Evolutionary conservation across 176 grass and related monocot species (phyloP).

Genomic region (Saccharum spontaneum): DNA sequence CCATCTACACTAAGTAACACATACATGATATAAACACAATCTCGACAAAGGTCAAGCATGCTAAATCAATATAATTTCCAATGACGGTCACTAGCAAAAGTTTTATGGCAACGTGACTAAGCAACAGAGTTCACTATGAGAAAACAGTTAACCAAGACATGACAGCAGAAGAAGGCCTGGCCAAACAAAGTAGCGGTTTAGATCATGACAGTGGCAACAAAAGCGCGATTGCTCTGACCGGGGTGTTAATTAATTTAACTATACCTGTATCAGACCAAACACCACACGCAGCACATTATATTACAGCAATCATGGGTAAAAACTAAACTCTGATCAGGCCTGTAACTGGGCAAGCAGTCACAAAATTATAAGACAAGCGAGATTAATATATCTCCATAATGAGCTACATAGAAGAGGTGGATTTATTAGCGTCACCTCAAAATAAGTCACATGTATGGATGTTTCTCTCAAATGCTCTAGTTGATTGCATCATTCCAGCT

Average conservation of each 20-base stretch:
- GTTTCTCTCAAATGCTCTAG: background rate
- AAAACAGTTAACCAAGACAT: background rate
- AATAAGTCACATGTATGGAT: background rate
- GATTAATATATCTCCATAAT: background rate
- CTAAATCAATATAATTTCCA: conserved; percentile 3
- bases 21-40: background rate
- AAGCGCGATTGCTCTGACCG: background rate
- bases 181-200: background rate
- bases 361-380: background rate
- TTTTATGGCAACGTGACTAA: background rate
- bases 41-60: background rate
- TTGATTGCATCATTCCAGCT: conserved; percentile 3
- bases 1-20: background rate
- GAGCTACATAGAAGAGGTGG: background rate
- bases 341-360: background rate
- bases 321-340: background rate
- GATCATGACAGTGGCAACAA: background rate
- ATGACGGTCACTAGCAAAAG: background rate
- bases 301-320: conserved; percentile 1
- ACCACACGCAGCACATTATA: background rate
- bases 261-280: background rate
- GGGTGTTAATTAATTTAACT: background rate
- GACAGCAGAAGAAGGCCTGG: background rate
- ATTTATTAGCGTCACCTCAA: background rate
- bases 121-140: background rate